Base-by-base conservation (phyloP, 106 monocot genomes). In the Acorus calamus region DNA sequence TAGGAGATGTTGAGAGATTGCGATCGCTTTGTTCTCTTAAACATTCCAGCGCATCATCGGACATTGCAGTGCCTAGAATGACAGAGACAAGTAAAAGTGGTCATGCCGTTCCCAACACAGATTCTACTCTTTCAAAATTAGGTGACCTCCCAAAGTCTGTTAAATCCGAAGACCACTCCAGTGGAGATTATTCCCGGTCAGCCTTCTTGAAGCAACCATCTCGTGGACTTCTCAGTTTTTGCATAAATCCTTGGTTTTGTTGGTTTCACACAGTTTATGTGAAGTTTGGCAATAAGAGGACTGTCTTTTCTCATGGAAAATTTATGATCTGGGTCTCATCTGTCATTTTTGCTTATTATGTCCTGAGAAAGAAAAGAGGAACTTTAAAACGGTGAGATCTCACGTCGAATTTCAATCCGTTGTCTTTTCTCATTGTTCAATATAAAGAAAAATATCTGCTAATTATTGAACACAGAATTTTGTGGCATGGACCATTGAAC, bases 1-100 rank as follows among this genome's bases (percentile, higher is more conserved):
- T 59, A 94, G 89, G 80, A 81, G 42, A 64, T 89, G 59, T 14
- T 89, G 66, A 78, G 68, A 89, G 56, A 71, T 51, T 89, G 69
- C 75, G 64, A 5, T 68, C 72, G 4, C 50, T 89, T 50, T 66
- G 51, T 48, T 56, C 65, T 65, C 45, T 63, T 48, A 71, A 79
- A 59, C 63, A 76, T 5, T 67, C 74, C 12, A 71, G 65, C 51
- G 56, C 77, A 56, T 70, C 72, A 62, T 42, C 43, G 11, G 50
- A 13, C 53, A 11, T 41, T 6, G 59, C 4, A 14, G 60, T 60
- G 50, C 5, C 28, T 67, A 53, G 59, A 66, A 11, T 14, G 10
- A 7, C 53, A 76, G 62, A 72, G 13, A 55, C 43, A 63, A 60
- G 44, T 45, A 28, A 28, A 28, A 54, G 28, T 4, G 42, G 53